Conservation (phyloP, 2,329 filamentous ascomycete species). For the Raffaelea deltoideospora region DNA sequence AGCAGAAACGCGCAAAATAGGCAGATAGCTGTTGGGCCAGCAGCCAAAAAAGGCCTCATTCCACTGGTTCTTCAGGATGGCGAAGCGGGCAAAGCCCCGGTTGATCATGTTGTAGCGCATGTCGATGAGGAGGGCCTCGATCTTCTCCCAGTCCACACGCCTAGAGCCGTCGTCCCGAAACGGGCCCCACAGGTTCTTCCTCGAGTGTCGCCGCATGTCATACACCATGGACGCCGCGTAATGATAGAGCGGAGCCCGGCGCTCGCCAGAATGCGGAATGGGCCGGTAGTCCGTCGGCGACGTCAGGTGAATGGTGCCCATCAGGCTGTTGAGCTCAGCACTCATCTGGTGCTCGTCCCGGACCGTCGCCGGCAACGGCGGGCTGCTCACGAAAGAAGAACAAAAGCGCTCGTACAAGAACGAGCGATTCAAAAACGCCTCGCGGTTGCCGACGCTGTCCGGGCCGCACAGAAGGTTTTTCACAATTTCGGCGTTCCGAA, state of each 20-base stretch:
- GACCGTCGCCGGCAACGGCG: conserved; percentile 13
- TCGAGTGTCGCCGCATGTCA: conserved; percentile 54
- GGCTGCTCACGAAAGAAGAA: not conserved
- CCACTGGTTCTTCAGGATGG: conserved; percentile 38
- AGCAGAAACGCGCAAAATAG: too few species aligned
- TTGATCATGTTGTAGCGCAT: conserved; percentile 45
- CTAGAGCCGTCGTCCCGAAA: conserved; percentile 48
- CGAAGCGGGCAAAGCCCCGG: conserved; percentile 27
- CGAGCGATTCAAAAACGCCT: conserved; percentile 49
- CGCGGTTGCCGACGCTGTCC: conserved; percentile 32
- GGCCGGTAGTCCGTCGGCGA: conserved; percentile 15
- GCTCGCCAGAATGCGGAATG: too few species aligned
- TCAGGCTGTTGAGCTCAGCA: conserved; percentile 56
- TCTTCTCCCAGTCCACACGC: conserved; percentile 63
- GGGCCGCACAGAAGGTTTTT: conserved; percentile 26
- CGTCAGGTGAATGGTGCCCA: conserved; percentile 42
- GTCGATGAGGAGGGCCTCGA: conserved; percentile 56
- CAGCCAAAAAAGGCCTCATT: conserved; percentile 38
- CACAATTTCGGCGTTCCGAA: conserved; percentile 31
- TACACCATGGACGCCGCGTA: conserved; percentile 58
- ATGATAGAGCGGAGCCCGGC: too few species aligned
- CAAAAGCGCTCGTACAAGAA: conserved; percentile 38
- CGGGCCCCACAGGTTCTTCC: conserved; percentile 51
- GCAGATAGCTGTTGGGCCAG: conserved; percentile 33
- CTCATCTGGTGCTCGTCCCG: conserved; percentile 42